Conservation (phyloP, 495 filamentous ascomycete species). For the Rostrohypoxylon terebratum region DNA sequence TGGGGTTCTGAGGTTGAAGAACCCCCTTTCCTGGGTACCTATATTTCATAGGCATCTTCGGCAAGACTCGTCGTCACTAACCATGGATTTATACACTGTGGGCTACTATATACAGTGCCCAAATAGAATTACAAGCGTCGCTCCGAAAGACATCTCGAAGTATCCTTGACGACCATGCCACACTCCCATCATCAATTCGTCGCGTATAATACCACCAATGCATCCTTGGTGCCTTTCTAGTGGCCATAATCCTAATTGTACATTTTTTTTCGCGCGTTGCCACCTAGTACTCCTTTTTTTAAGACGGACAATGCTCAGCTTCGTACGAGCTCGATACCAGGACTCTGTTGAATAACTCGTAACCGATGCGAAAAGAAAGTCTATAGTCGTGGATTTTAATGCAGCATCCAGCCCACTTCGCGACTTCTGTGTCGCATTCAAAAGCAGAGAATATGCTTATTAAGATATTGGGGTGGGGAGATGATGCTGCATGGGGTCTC, state of each 20-base stretch:
- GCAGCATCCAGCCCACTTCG: slow-evolving; percentile 35
- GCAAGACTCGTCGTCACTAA: neutral
- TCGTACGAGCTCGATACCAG: slow-evolving; percentile 24
- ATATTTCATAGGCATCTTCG: too few relatives aligned
- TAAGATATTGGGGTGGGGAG: slow-evolving; percentile 40
- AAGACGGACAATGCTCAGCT: slow-evolving; percentile 23
- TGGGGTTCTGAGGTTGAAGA: neutral
- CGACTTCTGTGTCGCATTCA: slow-evolving; percentile 21
- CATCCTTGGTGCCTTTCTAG: slow-evolving; percentile 43
- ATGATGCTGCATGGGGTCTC: slow-evolving; percentile 26
- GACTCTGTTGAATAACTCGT: slow-evolving; percentile 25
- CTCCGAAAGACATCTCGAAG: slow-evolving; percentile 31
- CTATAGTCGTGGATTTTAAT: slow-evolving; percentile 43
- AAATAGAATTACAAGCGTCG: slow-evolving; percentile 44
- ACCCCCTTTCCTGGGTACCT: too few relatives aligned
- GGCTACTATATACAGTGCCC: slow-evolving; percentile 49
- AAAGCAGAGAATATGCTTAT: slow-evolving; percentile 33
- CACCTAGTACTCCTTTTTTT: slow-evolving; percentile 23
- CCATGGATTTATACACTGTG: slow-evolving; percentile 45
- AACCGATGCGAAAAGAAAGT: slow-evolving; percentile 39
- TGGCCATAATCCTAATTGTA: slow-evolving; percentile 47
- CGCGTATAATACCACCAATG: slow-evolving; percentile 41
- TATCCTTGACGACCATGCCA: slow-evolving; percentile 33
- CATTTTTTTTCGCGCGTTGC: slow-evolving; percentile 42
- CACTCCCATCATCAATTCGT: slow-evolving; percentile 35